Evolutionary conservation across 2,329 filamentous ascomycete species (phyloP).

Genomic region (Pseudogymnoascus pannorum): DNA sequence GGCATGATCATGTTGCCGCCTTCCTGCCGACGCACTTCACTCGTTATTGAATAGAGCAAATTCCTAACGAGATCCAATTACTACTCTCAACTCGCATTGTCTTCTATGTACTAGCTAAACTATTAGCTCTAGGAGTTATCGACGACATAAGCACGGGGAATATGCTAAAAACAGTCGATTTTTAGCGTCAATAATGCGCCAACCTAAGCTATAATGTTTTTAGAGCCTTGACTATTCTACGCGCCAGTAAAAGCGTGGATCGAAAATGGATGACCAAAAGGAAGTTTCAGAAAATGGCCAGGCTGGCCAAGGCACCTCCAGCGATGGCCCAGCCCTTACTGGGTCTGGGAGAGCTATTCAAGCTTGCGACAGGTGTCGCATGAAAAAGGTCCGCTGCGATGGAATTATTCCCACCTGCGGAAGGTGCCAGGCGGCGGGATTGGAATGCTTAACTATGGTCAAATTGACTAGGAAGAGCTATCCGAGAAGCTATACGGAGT

Average conservation of each 20-base stretch:
- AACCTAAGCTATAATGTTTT: neutral
- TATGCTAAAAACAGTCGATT: neutral
- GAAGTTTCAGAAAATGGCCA: neutral
- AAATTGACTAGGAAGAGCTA: constrained; percentile 16
- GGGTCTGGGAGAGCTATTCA: constrained; percentile 13
- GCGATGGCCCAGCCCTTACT: constrained; percentile 11
- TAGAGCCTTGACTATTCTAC: neutral
- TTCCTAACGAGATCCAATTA: neutral
- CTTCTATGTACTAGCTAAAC: neutral
- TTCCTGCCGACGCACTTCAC: neutral
- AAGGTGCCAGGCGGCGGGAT: constrained; percentile 12
- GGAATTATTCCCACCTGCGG: constrained; percentile 15
- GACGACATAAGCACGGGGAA: neutral
- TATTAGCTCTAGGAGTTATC: neutral
- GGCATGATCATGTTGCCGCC: neutral
- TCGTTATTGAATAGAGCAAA: neutral
- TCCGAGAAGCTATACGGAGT: constrained; percentile 16
- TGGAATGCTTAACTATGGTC: constrained; percentile 15
- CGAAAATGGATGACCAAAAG: neutral
- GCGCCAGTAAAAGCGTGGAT: neutral
- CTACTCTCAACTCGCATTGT: neutral
- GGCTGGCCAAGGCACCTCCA: neutral
- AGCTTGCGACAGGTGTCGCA: constrained; percentile 15
- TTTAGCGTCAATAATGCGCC: neutral
- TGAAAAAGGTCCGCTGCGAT: constrained; percentile 16